Percentiles rank a stretch among this genome's conserved stretches.
These are phyloP conservation scores for Phlebopus sp. DNA, from an alignment of 1,284 basidiomycete genomes.

Conservation along the genomic window DNA sequence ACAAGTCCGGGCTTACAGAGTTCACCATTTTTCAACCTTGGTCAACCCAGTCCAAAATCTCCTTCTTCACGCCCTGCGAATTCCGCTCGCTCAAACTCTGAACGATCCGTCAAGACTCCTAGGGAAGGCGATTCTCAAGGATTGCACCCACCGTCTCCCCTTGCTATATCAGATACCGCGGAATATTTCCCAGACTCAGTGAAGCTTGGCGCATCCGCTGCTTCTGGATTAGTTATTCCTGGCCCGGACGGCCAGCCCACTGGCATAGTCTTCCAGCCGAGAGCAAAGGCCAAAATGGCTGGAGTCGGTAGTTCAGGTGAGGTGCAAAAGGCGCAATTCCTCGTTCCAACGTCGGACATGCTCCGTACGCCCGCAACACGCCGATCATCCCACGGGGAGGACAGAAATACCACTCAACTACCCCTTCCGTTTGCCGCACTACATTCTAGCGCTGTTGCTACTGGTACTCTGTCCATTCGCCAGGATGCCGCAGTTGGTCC, in stretches of 20 bases:
- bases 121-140: conserved; percentile 44
- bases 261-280: conserved; percentile 94
- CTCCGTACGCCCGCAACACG: conserved; percentile 28
- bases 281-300: conserved; percentile 38
- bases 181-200: conserved; percentile 85
- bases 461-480: conserved; percentile 14
- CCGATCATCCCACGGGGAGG: conserved; percentile 28
- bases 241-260: conserved; percentile 90
- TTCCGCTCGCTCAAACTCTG: conserved; percentile 55
- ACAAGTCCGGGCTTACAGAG: conserved; percentile 57
- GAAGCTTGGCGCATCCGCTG: conserved; percentile 73
- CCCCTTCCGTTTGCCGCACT: conserved; percentile 34
- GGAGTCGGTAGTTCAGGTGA: conserved; percentile 13
- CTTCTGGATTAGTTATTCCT: conserved; percentile 88
- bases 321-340: conserved; percentile 37
- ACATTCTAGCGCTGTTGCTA: conserved; percentile 21
- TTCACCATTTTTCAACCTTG: conserved; percentile 43
- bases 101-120: conserved; percentile 55
- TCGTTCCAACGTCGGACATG: conserved; percentile 26
- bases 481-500: conserved; percentile 28
- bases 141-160: conserved; percentile 66
- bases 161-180: conserved; percentile 71
- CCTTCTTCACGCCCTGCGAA: conserved; percentile 41
- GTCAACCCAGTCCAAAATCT: conserved; percentile 37
- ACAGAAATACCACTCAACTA: conserved; percentile 22